phyloP scores from a whole-genome alignment of 2,329 filamentous ascomycete genomes.

The Leptographium wingfieldii region DNA sequence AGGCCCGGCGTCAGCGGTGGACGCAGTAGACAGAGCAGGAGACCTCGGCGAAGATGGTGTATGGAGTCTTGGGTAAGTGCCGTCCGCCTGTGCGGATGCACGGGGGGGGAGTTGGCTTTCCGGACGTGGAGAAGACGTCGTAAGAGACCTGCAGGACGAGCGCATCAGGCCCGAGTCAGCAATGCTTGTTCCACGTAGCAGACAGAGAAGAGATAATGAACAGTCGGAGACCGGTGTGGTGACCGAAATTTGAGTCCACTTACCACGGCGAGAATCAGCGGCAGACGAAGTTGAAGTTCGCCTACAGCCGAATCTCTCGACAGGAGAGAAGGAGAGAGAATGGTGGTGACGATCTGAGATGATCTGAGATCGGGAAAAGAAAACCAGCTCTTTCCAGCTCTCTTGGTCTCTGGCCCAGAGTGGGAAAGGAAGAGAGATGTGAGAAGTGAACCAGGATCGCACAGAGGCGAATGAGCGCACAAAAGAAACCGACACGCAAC shows the following conservation, averaged over 20 bases:
- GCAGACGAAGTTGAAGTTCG: slow-evolving; percentile 11
- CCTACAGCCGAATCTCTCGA: slow-evolving; percentile 11
- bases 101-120: slow-evolving; percentile 40
- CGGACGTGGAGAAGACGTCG: slow-evolving; percentile 43
- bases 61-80: slow-evolving; percentile 22
- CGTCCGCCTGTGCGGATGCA: slow-evolving; percentile 49
- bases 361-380: background rate
- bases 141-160: slow-evolving; percentile 20
- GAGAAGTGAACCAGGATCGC: background rate
- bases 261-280: slow-evolving; percentile 12
- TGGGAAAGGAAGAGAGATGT: background rate
- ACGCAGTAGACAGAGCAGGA: slow-evolving; percentile 48
- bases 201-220: background rate
- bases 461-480: background rate
- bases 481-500: background rate
- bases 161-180: background rate
- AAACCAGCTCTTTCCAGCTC: background rate
- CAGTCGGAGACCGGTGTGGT: background rate
- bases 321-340: background rate
- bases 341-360: background rate
- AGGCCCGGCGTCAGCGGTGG: slow-evolving; percentile 45
- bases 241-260: background rate
- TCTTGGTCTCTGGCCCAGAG: background rate
- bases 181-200: no score
- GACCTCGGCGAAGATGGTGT: slow-evolving; percentile 30